These are phyloP conservation scores for Neocallimastix lanati DNA, from an alignment of 192 early-diverging fungal genomes.

Conservation along the genomic window DNA sequence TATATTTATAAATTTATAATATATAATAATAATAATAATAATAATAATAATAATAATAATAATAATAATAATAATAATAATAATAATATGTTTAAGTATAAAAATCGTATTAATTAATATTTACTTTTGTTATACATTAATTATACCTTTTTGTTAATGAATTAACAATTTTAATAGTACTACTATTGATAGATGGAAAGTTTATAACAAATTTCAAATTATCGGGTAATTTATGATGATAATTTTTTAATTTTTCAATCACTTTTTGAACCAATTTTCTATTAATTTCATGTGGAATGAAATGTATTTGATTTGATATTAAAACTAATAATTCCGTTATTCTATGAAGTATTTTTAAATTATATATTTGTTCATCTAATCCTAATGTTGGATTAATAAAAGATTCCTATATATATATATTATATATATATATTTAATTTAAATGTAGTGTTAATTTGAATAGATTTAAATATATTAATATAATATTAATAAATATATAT, in stretches of 20 bases:
- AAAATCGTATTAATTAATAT: too few species aligned
- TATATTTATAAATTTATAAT: too few species aligned
- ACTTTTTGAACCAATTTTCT: constrained; percentile 7
- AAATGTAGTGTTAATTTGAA: too few species aligned
- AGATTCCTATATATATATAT: not conserved
- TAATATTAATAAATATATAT: too few species aligned
- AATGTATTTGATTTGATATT: constrained; percentile 6
- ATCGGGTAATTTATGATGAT: not conserved
- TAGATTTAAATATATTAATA: too few species aligned
- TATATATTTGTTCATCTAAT: constrained; percentile 8
- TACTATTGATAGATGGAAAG: not conserved
- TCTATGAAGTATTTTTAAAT: constrained; percentile 6
- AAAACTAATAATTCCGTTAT: constrained; percentile 10
- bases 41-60: too few species aligned
- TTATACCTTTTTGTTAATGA: not conserved
- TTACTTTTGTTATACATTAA: too few species aligned
- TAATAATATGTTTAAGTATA: too few species aligned
- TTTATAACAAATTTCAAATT: not conserved
- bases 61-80: too few species aligned
- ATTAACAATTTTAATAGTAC: not conserved
- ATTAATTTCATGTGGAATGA: constrained; percentile 8
- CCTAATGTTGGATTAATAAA: constrained; percentile 10
- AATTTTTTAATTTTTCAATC: not conserved
- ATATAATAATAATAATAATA: too few species aligned
- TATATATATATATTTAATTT: too few species aligned